Evolutionary conservation across 345 rosid species (phyloP).

Genomic region (Laguncularia racemosa): DNA sequence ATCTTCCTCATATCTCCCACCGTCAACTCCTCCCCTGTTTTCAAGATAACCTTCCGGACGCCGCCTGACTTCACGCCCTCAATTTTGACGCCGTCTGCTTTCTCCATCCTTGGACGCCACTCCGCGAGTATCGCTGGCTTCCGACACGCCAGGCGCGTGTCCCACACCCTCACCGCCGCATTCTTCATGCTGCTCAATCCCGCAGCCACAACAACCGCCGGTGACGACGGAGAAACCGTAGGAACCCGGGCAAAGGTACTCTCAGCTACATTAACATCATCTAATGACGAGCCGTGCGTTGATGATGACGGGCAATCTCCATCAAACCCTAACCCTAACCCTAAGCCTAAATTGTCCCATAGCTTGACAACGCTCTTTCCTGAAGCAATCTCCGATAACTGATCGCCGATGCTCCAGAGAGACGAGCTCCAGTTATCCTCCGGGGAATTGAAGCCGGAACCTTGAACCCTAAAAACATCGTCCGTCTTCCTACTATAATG

Average conservation of each 20-base stretch:
- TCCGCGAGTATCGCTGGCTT: conserved; percentile 59
- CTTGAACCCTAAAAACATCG: conserved; percentile 32
- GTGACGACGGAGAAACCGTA: conserved; percentile 25
- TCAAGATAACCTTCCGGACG: conserved; percentile 38
- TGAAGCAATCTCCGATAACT: conserved; percentile 25
- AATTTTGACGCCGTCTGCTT: conserved; percentile 17
- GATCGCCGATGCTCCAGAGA: conserved; percentile 22
- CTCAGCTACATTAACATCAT: background rate
- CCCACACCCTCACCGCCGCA: conserved; percentile 47
- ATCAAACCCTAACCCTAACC: conserved; percentile 23
- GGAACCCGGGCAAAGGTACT: background rate
- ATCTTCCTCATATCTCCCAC: conserved; percentile 49
- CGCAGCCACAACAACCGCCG: conserved; percentile 32
- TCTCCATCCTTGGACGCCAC: conserved; percentile 41
- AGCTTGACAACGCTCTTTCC: conserved; percentile 55
- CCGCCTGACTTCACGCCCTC: conserved; percentile 21
- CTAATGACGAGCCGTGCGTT: conserved; percentile 1
- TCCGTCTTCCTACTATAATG: too few species aligned
- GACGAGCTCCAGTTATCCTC: too few species aligned
- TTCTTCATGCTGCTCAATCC: conserved; percentile 13
- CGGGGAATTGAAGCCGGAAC: conserved; percentile 21
- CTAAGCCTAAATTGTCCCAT: conserved; percentile 44
- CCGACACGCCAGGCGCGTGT: conserved; percentile 34
- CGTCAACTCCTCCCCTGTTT: conserved; percentile 13
- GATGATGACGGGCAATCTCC: conserved; percentile 7